Evolutionary conservation across 2,329 filamentous ascomycete species (phyloP).

Genomic region (Triangularia verruculosa): DNA sequence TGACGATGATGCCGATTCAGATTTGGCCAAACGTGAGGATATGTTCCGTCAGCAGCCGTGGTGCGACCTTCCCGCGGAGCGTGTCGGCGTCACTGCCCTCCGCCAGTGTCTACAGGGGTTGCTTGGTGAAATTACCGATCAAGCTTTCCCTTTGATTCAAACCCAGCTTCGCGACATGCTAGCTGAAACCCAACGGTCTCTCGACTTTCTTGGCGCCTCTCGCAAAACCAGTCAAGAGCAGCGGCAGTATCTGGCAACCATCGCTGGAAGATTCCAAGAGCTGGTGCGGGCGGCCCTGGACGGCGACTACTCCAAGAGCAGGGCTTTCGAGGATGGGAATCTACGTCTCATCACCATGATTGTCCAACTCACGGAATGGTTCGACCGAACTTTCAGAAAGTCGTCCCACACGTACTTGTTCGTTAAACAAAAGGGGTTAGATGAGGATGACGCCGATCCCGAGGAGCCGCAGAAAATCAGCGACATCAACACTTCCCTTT

Average conservation of each 20-base stretch:
- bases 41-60: slow-evolving; percentile 41
- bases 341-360: slow-evolving; percentile 41
- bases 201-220: slow-evolving; percentile 33
- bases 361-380: slow-evolving; percentile 30
- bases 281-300: slow-evolving; percentile 34
- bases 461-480: background rate
- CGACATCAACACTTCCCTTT: background rate
- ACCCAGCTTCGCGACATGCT: slow-evolving; percentile 1
- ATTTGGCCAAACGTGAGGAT: slow-evolving; percentile 35
- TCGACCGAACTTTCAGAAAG: background rate
- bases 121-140: slow-evolving; percentile 37
- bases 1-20: slow-evolving; percentile 32
- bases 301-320: slow-evolving; percentile 34
- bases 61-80: slow-evolving; percentile 26
- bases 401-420: background rate
- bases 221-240: slow-evolving; percentile 33
- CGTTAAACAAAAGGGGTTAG: background rate
- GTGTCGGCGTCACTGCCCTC: background rate
- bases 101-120: slow-evolving; percentile 33
- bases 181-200: background rate
- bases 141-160: slow-evolving; percentile 35
- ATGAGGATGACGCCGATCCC: background rate
- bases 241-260: slow-evolving; percentile 34
- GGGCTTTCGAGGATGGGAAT: slow-evolving; percentile 29
- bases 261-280: slow-evolving; percentile 33